Base-by-base conservation (phyloP, 352 stramenopile genomes). In the Plasmopara viticola region DNA sequence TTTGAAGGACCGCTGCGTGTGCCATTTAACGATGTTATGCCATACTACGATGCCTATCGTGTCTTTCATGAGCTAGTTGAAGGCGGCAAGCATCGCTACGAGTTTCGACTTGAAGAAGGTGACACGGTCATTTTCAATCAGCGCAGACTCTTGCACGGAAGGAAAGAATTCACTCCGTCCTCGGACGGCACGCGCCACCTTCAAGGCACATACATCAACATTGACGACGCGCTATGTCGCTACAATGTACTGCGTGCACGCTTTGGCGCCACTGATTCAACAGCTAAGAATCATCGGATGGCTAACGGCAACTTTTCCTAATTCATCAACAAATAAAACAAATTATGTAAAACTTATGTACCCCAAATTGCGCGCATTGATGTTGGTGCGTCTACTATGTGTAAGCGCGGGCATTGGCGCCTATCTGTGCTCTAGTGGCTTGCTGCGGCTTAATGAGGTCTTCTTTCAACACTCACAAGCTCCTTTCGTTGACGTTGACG, bases 1-100 rank as follows among this genome's bases (percentile, higher is more conserved):
- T 98, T 98, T 62, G 92, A 98, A 66, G 94, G 91, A 2, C 88
- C 90, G n/a, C 56, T 96, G 25, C 68, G 81, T 49, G 78, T 94
- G n/a, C 60, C 74, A 33, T 83, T 85, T 63, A 65, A 86, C 35
- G 73, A 90, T 35, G 69, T 90, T 2, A 69, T 67, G 46, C 66
- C 67, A 30, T 94, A 94, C 62, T 94, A 94, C 44, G 78, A 82
- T 8, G 84, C 84, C 13, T 94, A 94, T 62, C 78, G 81, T 37
- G 44, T 78, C 28, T 90, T 94, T 51, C 67, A 92, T 48, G 69
- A 84, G 37, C 74, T 94, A 10, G 78, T 94, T n/a, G 76, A 92
- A 62, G 62, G 78, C 47, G 70, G 76, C 28, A 74, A 72, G 47
- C 71, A 86, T 55, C 68, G 73, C 51, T 71, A 91, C 50, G 64